Evolutionary conservation across 140 eudicot genomes (phyloP).

Genomic region (Senecio squalidus): DNA sequence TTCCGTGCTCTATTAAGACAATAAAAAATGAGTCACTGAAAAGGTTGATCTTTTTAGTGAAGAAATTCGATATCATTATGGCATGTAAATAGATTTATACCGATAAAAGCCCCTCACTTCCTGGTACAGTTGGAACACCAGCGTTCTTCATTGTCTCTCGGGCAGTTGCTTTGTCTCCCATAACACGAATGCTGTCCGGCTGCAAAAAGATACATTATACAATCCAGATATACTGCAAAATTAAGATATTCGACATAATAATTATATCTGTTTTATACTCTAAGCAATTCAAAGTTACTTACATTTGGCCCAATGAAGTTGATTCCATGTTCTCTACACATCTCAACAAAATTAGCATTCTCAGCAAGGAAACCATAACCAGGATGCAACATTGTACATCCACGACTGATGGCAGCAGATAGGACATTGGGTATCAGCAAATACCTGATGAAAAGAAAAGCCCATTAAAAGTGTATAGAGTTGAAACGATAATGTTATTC

Average conservation of each 20-base stretch:
- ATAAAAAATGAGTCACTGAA: not conserved
- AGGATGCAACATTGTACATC: slow-evolving; percentile 98
- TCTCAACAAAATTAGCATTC: slow-evolving; percentile 93
- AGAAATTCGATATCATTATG: slow-evolving; percentile 1
- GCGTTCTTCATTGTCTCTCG: slow-evolving; percentile 99
- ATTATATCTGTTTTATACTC: no score
- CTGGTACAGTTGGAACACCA: slow-evolving; percentile 99
- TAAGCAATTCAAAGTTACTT: no score
- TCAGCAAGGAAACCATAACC: slow-evolving; percentile 98
- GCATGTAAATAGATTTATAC: slow-evolving; percentile 25
- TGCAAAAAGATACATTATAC: slow-evolving; percentile 34
- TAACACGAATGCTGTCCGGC: slow-evolving; percentile 95
- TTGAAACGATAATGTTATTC: not conserved
- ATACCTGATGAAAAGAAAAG: slow-evolving; percentile 47
- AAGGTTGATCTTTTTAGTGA: slow-evolving; percentile 1
- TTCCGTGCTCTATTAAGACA: slow-evolving; percentile 64
- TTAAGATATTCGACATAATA: slow-evolving; percentile 3
- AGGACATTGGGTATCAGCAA: slow-evolving; percentile 84
- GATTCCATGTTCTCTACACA: slow-evolving; percentile 92
- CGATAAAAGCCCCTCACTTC: slow-evolving; percentile 91
- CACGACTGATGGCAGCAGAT: slow-evolving; percentile 89
- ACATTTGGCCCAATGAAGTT: slow-evolving; percentile 98
- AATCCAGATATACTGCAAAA: slow-evolving; percentile 7
- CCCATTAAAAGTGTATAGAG: not conserved
- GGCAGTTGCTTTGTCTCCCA: slow-evolving; percentile 99